Evolutionary conservation across 2,329 filamentous ascomycete species (phyloP), one percentile per base, ranked within the genome.

Genomic region (Fusarium tupiense): DNA sequence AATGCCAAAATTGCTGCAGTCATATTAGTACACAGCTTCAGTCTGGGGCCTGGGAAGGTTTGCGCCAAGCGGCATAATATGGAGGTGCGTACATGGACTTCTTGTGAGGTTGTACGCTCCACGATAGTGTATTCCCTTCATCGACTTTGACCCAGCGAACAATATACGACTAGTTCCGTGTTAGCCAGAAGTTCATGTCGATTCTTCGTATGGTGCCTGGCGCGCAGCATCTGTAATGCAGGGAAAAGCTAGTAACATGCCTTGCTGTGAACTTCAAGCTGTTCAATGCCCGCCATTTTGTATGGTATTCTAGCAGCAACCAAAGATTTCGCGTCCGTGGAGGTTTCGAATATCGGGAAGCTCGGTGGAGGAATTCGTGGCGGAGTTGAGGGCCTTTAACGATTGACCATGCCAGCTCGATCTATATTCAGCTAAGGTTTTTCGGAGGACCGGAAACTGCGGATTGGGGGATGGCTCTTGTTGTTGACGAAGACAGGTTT

Each of bases 31-130:
- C 57, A 20, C 50, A 31, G 26, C 49, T 33, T 40, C 46, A 26
- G 33, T 43, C 19, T 17, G 33, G 20, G 22, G 65, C 38, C 57
- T 35, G 22, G 19, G 26, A 44, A 33, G 29, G 40, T 37, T 43
- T 19, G 29, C 20, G 54, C 57, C 40, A 53, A 41, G 52, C 37
- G 56, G 35, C 31, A 52, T n/a, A 26, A 31, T 58, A 40, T 65
- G 77, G 31, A 37, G 26, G 24, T 67, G 43, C 85, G 78, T 84
- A 92, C 91, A 99, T 93, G 67, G 96, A 98, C 85, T 98, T 98
- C 86, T 97, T 98, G 83, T 98, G 95, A 49, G 96, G 96, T 81
- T 98, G 95, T 44, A 99, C 91, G 80, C 94, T 98, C 96, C 96
- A 99, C 22, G 95, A 98, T 78, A 99, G 95, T 58, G 95, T 98